phyloP scores from a whole-genome alignment of 371 early-diverging fungal genomes.

The Mucor piriformis region DNA sequence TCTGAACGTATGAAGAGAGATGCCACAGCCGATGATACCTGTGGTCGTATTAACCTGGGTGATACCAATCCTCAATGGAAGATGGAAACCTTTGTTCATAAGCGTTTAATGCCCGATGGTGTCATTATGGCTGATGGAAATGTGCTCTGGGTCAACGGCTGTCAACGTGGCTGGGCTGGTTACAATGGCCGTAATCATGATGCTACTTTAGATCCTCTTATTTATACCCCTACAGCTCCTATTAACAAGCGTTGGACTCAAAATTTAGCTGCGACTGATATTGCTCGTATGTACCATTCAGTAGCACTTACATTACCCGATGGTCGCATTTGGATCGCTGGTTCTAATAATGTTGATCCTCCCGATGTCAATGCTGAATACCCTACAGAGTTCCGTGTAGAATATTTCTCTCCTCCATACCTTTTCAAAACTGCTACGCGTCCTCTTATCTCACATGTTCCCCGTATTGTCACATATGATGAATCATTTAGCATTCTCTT shows the following conservation, averaged over 20 bases:
- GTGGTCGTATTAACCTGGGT: slow-evolving; percentile 60
- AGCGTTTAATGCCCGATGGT: slow-evolving; percentile 66
- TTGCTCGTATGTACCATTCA: slow-evolving; percentile 75
- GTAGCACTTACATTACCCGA: slow-evolving; percentile 67
- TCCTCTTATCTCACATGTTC: slow-evolving; percentile 54
- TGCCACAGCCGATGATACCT: slow-evolving; percentile 49
- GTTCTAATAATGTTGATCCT: slow-evolving; percentile 51
- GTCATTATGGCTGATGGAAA: slow-evolving; percentile 66
- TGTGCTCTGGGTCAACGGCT: slow-evolving; percentile 64
- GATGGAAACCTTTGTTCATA: slow-evolving; percentile 61
- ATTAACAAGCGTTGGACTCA: slow-evolving; percentile 54
- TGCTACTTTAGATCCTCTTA: slow-evolving; percentile 61
- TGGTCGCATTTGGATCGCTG: slow-evolving; percentile 58
- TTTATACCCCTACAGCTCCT: slow-evolving; percentile 59
- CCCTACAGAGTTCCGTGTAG: slow-evolving; percentile 71
- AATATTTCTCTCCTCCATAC: slow-evolving; percentile 69
- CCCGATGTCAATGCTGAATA: slow-evolving; percentile 49
- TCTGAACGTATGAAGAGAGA: slow-evolving; percentile 43
- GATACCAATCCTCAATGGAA: slow-evolving; percentile 60
- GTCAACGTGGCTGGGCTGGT: slow-evolving; percentile 66
- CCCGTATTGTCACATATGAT: slow-evolving; percentile 48
- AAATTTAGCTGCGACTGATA: slow-evolving; percentile 51
- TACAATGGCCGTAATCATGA: slow-evolving; percentile 51
- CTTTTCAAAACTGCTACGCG: slow-evolving; percentile 51
- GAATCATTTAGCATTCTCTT: slow-evolving; percentile 40